A percentile compares a stretch with the other conserved stretches of the same genome.
Conservation (phyloP, 148 eudicot species). For the Cornus florida region DNA sequence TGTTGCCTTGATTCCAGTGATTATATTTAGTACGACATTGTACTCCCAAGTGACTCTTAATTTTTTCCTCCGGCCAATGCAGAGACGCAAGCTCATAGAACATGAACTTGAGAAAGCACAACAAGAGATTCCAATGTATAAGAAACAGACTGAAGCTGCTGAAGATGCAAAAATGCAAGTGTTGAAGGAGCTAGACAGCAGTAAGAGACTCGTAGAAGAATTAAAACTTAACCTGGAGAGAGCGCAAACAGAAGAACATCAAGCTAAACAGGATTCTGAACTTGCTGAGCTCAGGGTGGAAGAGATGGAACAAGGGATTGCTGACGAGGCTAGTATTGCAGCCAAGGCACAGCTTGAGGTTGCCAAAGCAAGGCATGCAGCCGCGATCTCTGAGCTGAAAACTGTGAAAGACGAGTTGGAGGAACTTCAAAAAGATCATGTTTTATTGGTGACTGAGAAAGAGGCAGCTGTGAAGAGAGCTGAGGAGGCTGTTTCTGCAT, state of each 20-base stretch:
- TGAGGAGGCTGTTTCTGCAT: conserved; percentile 58
- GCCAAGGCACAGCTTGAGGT: conserved; percentile 94
- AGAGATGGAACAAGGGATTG: conserved; percentile 95
- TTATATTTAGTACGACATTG: not conserved
- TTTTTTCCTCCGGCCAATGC: conserved; percentile 13
- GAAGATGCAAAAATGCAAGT: conserved; percentile 65
- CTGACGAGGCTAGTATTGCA: conserved; percentile 84
- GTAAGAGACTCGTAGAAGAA: conserved; percentile 83
- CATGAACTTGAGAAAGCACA: conserved; percentile 67
- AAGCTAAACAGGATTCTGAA: conserved; percentile 94
- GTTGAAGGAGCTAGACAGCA: conserved; percentile 77
- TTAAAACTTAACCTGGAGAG: conserved; percentile 86
- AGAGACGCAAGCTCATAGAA: conserved; percentile 72
- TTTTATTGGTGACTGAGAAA: conserved; percentile 54
- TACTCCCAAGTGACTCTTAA: conserved; percentile 16
- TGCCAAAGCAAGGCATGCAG: conserved; percentile 64
- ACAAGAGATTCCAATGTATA: conserved; percentile 75
- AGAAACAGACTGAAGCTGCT: conserved; percentile 65
- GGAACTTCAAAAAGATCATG: conserved; percentile 52
- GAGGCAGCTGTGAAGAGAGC: conserved; percentile 72
- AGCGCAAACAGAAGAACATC: conserved; percentile 81
- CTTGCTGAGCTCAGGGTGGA: conserved; percentile 84
- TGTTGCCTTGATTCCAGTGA: not conserved
- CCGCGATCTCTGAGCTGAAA: conserved; percentile 66
- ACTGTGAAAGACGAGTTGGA: conserved; percentile 57